phyloP scores from a whole-genome alignment of 176 grass and related monocot species.

The Poa pratensis region DNA sequence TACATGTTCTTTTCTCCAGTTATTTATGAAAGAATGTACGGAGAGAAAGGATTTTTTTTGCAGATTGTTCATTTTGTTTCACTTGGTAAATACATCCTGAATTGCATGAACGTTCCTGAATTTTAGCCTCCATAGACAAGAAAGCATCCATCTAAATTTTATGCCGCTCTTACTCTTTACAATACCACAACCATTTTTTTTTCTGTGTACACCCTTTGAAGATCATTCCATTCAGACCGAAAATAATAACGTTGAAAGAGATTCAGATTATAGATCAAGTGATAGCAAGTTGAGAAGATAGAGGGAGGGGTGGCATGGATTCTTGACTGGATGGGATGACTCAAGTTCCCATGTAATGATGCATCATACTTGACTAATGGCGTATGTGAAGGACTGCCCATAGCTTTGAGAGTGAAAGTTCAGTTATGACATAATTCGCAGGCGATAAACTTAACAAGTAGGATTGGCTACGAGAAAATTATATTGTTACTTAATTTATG shows the following conservation, averaged over 20 bases:
- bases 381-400: not conserved
- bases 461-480: not conserved
- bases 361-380: not conserved
- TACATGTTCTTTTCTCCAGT: not conserved
- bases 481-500: not conserved
- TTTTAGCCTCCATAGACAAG: not conserved
- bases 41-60: not conserved
- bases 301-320: not conserved
- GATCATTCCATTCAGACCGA: not conserved
- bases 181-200: not conserved
- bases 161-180: not conserved
- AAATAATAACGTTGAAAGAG: not conserved
- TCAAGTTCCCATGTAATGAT: too few relatives aligned
- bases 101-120: not conserved
- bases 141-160: not conserved
- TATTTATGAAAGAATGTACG: not conserved
- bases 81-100: not conserved
- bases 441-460: not conserved
- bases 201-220: too few relatives aligned
- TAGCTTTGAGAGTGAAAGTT: not conserved
- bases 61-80: not conserved
- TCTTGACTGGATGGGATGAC: not conserved
- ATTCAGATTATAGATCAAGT: not conserved
- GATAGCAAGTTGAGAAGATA: slow-evolving; percentile 1
- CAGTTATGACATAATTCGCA: not conserved